Base-by-base conservation (phyloP, 345 rosid species). In the Hibiscus mutabilis region DNA sequence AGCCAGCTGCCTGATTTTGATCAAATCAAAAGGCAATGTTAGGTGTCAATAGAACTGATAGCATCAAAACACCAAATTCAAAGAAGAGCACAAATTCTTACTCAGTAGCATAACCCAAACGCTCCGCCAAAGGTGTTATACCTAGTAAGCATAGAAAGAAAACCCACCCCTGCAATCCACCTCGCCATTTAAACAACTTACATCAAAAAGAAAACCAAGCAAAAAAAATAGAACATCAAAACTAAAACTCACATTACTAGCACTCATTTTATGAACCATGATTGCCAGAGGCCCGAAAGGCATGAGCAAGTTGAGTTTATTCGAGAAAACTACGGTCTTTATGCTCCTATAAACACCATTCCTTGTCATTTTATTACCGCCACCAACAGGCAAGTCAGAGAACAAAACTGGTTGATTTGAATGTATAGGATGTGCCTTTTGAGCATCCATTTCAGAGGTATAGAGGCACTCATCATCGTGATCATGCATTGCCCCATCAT, bases 101-200 rank as follows among this genome's bases (percentile, higher is more conserved):
- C 98, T 94, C 98, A 3, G 98, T 94, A 55, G 95, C 95, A 85
- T 94, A 94, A 79, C 98, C 97, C 72, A 94, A 84, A 79, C 96
- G 97, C 82, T 94, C 98, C 2, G 98, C 97, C 84, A 91, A 86
- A 47, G 97, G 98, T 62, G 87, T 86, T 68, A 94, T 94, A 31
- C 96, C 97, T 75, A 94, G 49, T 69, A 94, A 79, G 81, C 96
- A 88, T 53, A 91, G 73, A 73, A 90, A 80, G 90, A 94, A 94
- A 70, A 91, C 84, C 95, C 91, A 87, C 6, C 96, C 97, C 97
- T 90, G 86, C 67, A 59, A 70, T 76, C 67, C 81, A 78, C 24
- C 71, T 25, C 72, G 61, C 49, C 42, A 78, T 15, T 47, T 75
- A 51, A 70, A 75, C 27, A 15, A 69, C 31, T 53, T 66, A 24